phyloP scores from a whole-genome alignment of 352 stramenopile species.

The Poterioochromonas sp. region DNA sequence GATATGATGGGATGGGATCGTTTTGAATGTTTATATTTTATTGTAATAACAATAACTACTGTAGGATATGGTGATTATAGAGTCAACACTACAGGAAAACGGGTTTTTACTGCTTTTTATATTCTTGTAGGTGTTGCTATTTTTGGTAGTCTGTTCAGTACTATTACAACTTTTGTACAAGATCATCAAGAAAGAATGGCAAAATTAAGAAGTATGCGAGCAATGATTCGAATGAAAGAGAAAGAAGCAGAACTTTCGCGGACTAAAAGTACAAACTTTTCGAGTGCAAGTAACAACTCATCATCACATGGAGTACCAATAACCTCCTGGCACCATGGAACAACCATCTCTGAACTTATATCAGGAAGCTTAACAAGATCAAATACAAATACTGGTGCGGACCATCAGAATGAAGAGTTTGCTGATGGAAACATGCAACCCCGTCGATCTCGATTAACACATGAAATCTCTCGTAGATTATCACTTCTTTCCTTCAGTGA shows the following conservation, averaged over 20 bases:
- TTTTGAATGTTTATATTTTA: neutral
- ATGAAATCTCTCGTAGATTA: neutral
- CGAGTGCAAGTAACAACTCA: neutral
- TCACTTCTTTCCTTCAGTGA: neutral
- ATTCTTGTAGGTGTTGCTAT: constrained; percentile 1
- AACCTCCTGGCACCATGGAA: neutral
- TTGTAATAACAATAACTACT: neutral
- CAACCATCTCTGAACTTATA: neutral
- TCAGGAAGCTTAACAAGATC: too few species aligned
- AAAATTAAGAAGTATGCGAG: neutral
- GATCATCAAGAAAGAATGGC: neutral
- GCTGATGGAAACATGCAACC: neutral
- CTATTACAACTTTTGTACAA: neutral
- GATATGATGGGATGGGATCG: neutral
- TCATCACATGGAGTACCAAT: neutral
- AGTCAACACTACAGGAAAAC: neutral
- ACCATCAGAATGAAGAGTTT: neutral
- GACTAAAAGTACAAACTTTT: neutral
- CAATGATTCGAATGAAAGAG: neutral
- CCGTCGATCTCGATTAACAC: neutral
- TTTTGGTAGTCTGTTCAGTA: neutral
- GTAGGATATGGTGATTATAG: neutral
- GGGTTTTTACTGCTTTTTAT: constrained; percentile 20
- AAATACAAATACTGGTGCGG: too few species aligned
- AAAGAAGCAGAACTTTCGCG: neutral